Conservation (phyloP, 257 asterid species). For the Knoxia roxburghii region DNA sequence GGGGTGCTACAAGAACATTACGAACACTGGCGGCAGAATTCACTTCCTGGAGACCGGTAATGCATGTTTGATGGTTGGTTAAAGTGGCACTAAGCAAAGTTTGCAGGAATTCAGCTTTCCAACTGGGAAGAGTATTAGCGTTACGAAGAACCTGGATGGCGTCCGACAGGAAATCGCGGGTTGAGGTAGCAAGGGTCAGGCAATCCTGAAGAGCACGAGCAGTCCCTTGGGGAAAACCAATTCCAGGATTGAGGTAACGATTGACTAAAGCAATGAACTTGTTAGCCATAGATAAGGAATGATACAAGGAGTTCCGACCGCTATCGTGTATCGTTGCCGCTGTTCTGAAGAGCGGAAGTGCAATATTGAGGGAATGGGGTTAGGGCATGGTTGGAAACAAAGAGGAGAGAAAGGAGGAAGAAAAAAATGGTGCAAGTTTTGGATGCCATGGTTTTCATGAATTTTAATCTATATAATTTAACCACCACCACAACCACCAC, state of each 20-base stretch:
- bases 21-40: slow-evolving; percentile 32
- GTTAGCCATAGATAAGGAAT: slow-evolving; percentile 35
- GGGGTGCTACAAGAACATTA: slow-evolving; percentile 35
- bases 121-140: slow-evolving; percentile 7
- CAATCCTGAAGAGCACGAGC: slow-evolving; percentile 62
- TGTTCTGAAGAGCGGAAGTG: slow-evolving; percentile 27
- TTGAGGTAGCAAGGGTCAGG: slow-evolving; percentile 38
- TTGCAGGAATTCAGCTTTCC: slow-evolving; percentile 43
- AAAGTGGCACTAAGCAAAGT: slow-evolving; percentile 58
- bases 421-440: not conserved
- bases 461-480: too few relatives aligned
- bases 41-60: slow-evolving; percentile 46
- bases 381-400: not conserved
- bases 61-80: slow-evolving; percentile 64
- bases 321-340: slow-evolving; percentile 38
- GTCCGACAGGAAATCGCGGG: slow-evolving; percentile 35
- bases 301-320: slow-evolving; percentile 40
- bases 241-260: not conserved
- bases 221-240: slow-evolving; percentile 10
- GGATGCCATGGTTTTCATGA: slow-evolving; percentile 9
- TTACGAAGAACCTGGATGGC: slow-evolving; percentile 4
- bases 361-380: slow-evolving; percentile 51
- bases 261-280: slow-evolving; percentile 40
- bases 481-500: too few relatives aligned
- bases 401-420: not conserved